Base-by-base conservation (phyloP, 371 early-diverging fungal genomes). In the Rhizomucor pusillus region DNA sequence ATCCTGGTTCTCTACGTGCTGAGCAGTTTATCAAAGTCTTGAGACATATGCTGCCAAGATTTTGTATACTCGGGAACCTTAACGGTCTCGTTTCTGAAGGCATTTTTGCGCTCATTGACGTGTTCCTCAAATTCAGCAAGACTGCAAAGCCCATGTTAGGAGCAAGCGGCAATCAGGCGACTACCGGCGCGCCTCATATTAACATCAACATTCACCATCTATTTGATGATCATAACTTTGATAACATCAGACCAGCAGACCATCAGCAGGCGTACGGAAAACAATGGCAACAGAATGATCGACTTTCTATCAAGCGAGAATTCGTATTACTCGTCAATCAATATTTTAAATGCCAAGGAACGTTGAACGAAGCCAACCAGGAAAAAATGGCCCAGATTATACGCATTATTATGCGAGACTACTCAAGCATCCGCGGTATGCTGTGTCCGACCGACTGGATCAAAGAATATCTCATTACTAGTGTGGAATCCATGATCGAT, bases 221-320 rank as follows among this genome's bases (percentile, higher is more conserved):
- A 11, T 51, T 57, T 51, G 54, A 54, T 14, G 54, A 43, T 36
- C 55, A 34, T 24, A 50, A 49, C 33, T 20, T 25, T 34, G 1
- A 22, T 44, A 52, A 22, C 22, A 25, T 12, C 25, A 45, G 53
- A 9, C 5, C 37, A 1, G 71, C 66, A 23, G 66, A 71, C 13
- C 63, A 69, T n/a, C 74, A 77, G 24, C 73, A 73, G 22, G 71
- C 74, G 1, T 76, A 79, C 35, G 84, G 84, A 10, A 85, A 85
- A 47, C 77, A 81, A n/a, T 85, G 87, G 85, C 78, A 78, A 33
- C 87, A 87, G 34, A 87, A 87, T 29, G 85, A 87, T 53, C 76
- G 77, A 9, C 59, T 85, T 14, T 77, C 76, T 0, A 76, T 87
- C 29, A 78, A 82, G 53, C 73, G 69, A 44, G 80, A 85, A 45